A percentile compares a stretch with the other conserved stretches of the same genome.
Conservation (phyloP, 2,329 filamentous ascomycete species). For the Colletotrichum sp. region DNA sequence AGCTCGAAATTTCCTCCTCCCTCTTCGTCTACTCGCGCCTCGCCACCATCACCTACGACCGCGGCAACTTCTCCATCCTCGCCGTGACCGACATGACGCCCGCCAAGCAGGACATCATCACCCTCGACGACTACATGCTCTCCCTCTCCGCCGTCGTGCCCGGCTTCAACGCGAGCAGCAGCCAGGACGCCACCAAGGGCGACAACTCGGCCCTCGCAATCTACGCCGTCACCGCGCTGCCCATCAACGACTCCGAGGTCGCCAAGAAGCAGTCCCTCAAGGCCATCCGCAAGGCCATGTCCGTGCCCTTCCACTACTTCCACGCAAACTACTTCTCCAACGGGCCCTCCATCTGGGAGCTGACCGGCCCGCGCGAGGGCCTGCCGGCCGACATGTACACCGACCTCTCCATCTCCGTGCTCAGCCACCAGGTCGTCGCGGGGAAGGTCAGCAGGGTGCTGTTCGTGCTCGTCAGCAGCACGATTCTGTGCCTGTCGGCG, state of each 20-base stretch:
- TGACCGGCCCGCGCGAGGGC: neutral
- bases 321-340: constrained; percentile 7
- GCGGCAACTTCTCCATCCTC: constrained; percentile 15
- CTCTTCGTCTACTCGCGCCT: constrained; percentile 6
- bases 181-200: neutral
- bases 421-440: constrained; percentile 15
- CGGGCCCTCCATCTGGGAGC: constrained; percentile 6
- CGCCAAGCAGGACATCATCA: neutral
- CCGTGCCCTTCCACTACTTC: constrained; percentile 15
- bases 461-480: neutral
- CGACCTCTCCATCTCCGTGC: constrained; percentile 1
- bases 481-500: neutral
- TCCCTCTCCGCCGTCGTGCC: constrained; percentile 7
- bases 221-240: constrained; percentile 15
- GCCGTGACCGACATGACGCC: constrained; percentile 3
- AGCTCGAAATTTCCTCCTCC: neutral
- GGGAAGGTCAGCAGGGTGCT: constrained; percentile 6
- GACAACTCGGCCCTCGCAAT: constrained; percentile 15
- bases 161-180: neutral
- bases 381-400: constrained; percentile 10
- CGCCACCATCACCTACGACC: constrained; percentile 14
- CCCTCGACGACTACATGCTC: constrained; percentile 7
- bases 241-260: constrained; percentile 16
- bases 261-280: constrained; percentile 11
- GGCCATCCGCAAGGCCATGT: constrained; percentile 13